Base-by-base conservation (phyloP, 331 rosid genomes). In the Quercus tomentella region DNA sequence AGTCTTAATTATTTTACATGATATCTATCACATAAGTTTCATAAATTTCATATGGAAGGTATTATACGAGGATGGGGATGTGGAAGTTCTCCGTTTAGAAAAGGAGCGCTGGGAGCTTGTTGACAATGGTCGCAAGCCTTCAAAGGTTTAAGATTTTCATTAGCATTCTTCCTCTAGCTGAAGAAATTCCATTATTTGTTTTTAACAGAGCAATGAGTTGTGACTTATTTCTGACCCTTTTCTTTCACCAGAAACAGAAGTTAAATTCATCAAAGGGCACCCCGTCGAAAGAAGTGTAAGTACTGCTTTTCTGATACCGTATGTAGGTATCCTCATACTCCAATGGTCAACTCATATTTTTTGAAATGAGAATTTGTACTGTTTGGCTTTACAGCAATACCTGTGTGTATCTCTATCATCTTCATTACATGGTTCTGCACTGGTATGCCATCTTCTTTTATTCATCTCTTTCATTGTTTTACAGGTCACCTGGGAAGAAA, bases 61-160 rank as follows among this genome's bases (percentile, higher is more conserved):
- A 73, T 82, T 94, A 66, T 94, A 94, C 74, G 92, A 90, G 2
- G 98, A 94, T 83, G 97, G 97, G 69, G 98, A 94, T 70, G 97
- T 94, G 56, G 98, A 94, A 88, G 88, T 94, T 66, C 97, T 94
- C 52, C 93, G 89, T 31, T 82, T 94, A 84, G 97, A 88, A 66
- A 94, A 86, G 86, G 98, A 94, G 87, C 87, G 94, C 72, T 94
- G 97, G 98, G 97, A 91, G 87, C 84, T 89, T 76, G 5, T 89
- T 78, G 97, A 91, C 84, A 89, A 86, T 82, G 91, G 91, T 55
- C 97, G 87, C 82, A 92, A 89, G 85, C 63, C 91, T 72, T 56
- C 83, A 28, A 94, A 94, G 96, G 97, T 94, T 45, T 78, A 63
- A 65, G 73, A 72, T 81, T 81, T 76, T 76, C 69, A 63, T 66